Percentiles rank a stretch among this genome's conserved stretches.
These are phyloP conservation scores for Paraphaeosphaeria sporulosa DNA, from an alignment of 2,329 filamentous ascomycete genomes.

Conservation along the genomic window DNA sequence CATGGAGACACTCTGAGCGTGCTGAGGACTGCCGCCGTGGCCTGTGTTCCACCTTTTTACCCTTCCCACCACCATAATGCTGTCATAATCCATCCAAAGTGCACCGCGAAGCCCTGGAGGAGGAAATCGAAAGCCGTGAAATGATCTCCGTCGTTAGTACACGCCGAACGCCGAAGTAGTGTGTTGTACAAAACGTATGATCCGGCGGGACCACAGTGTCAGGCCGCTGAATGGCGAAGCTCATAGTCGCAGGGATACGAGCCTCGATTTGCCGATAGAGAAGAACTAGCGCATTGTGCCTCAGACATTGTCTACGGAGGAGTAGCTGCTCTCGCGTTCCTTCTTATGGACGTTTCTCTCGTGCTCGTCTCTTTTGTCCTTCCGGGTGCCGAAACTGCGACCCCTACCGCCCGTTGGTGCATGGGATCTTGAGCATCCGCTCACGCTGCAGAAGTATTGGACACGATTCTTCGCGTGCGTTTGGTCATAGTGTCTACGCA, in stretches of 20 bases:
- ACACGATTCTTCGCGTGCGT: conserved; percentile 22
- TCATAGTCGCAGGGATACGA: background rate
- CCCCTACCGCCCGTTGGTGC: conserved; percentile 26
- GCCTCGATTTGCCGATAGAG: background rate
- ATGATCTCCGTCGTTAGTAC: background rate
- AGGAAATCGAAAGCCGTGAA: background rate
- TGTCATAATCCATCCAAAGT: background rate
- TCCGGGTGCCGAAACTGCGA: conserved; percentile 35
- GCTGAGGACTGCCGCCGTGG: too few species aligned
- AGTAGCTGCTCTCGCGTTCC: conserved; percentile 1
- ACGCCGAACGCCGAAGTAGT: background rate
- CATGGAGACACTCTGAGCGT: too few species aligned
- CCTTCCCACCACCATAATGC: background rate
- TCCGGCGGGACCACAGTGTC: background rate
- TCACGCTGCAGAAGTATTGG: conserved; percentile 33
- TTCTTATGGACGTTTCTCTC: conserved; percentile 15
- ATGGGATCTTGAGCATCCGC: conserved; percentile 22
- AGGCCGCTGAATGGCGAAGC: conserved; percentile 6
- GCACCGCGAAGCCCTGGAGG: too few species aligned
- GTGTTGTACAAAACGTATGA: conserved; percentile 15
- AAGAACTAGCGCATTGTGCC: background rate
- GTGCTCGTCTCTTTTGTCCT: conserved; percentile 36
- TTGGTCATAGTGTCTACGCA: conserved; percentile 38
- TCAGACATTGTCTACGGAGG: background rate
- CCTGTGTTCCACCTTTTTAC: background rate